Conservation (phyloP, 1,139 yeast species). For the Yamadazyma siamensis region DNA sequence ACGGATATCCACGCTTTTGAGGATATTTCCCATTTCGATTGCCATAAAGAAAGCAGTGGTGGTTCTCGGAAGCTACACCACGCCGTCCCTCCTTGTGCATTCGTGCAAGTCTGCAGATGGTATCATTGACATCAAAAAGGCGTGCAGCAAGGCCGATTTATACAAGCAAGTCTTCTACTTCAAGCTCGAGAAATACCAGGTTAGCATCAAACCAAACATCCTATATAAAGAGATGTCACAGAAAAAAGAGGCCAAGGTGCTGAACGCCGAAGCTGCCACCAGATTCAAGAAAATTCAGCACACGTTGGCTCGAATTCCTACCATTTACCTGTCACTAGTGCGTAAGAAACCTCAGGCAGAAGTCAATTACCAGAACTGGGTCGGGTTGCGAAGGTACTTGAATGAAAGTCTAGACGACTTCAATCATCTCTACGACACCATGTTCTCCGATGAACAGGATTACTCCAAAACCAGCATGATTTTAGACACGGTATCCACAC, state of each 20-base stretch:
- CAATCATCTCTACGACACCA: slow-evolving; percentile 28
- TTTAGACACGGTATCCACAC: slow-evolving; percentile 57
- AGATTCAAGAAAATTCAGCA: slow-evolving; percentile 20
- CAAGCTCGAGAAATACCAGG: slow-evolving; percentile 47
- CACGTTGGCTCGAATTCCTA: slow-evolving; percentile 13
- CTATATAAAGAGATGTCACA: slow-evolving; percentile 33
- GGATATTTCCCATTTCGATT: slow-evolving; percentile 56
- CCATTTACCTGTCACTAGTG: slow-evolving; percentile 2
- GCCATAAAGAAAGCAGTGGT: slow-evolving; percentile 66
- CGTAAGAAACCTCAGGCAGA: slow-evolving; percentile 6
- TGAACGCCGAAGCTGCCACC: slow-evolving; percentile 5
- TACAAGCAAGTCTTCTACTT: slow-evolving; percentile 47
- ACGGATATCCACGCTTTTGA: slow-evolving; percentile 20
- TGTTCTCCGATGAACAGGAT: slow-evolving; percentile 48
- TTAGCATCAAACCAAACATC: slow-evolving; percentile 69
- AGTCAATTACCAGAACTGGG: slow-evolving; percentile 26
- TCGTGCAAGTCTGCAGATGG: slow-evolving; percentile 61
- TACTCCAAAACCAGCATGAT: slow-evolving; percentile 81
- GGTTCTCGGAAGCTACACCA: slow-evolving; percentile 73
- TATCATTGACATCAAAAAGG: slow-evolving; percentile 50
- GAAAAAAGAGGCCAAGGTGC: neutral
- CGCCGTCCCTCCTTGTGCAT: slow-evolving; percentile 67
- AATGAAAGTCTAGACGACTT: slow-evolving; percentile 29
- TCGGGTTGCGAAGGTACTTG: slow-evolving; percentile 42
- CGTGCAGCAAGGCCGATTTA: slow-evolving; percentile 52